phyloP scores from a whole-genome alignment of 192 early-diverging fungal species.

The Lobosporangium transversale region DNA sequence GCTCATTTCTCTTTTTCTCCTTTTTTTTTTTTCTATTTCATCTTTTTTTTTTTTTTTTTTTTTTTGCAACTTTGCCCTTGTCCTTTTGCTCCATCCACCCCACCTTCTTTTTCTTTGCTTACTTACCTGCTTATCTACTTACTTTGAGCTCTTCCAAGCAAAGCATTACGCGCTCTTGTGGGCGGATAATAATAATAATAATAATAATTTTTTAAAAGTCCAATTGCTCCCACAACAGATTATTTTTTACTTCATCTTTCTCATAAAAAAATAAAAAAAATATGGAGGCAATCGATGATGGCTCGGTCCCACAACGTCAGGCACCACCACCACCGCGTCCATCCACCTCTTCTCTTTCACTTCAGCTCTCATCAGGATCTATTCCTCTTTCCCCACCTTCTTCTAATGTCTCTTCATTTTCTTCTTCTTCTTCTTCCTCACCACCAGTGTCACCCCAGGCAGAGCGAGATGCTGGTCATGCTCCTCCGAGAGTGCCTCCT shows the following conservation, averaged over 20 bases:
- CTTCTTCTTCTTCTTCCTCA: slow-evolving; percentile 11
- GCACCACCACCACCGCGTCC: slow-evolving; percentile 52
- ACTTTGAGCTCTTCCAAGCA: no score
- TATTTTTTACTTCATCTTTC: no score
- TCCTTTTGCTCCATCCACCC: slow-evolving; percentile 2
- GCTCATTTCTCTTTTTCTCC: neutral
- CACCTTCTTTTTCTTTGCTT: neutral
- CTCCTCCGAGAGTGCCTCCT: slow-evolving; percentile 21
- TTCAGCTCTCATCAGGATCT: slow-evolving; percentile 36
- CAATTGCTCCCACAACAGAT: no score
- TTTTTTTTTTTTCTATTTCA: neutral
- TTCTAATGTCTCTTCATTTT: slow-evolving; percentile 15
- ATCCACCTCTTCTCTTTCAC: slow-evolving; percentile 28
- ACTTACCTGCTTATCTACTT: neutral
- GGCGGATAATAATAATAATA: no score
- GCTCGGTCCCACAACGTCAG: slow-evolving; percentile 50
- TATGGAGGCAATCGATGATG: no score
- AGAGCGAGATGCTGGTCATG: slow-evolving; percentile 8
- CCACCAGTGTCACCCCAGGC: slow-evolving; percentile 14
- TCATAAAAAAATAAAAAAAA: no score
- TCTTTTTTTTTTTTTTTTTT: neutral
- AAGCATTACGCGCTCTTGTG: no score
- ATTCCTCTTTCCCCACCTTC: slow-evolving; percentile 12
- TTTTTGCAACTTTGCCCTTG: neutral
- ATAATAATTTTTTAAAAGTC: no score